Evolutionary conservation across 805 yeast species (phyloP), one percentile per base, ranked within the genome.

Genomic region (Kluyveromyces nonfermentans): DNA sequence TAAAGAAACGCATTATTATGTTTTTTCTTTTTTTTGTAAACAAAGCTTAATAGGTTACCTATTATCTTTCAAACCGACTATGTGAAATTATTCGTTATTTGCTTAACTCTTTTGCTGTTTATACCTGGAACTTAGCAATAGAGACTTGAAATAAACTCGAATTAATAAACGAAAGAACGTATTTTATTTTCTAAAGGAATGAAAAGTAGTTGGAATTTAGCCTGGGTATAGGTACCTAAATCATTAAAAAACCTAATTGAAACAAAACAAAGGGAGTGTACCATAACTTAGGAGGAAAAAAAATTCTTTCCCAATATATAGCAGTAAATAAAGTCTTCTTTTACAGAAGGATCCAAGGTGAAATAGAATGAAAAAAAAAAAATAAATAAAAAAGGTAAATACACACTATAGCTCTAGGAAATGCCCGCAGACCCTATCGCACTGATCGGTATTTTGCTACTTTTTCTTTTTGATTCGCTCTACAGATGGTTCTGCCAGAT

Each of bases 1-100:
- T 70, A 55, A 76, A 56, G 58, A 78, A 73, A 63, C 73, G 72
- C 80, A 75, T 76, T 21, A n/a, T n/a, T n/a, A n/a, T n/a, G n/a
- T 37, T 25, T 25, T 25, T 25, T 22, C 7, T 22, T 22, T 22
- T 22, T 4, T 4, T 14, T 47, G 8, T 18, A 17, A 21, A 37
- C 20, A 17, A 10, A 35, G 40, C 37, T 20, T 17, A 20, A 6
- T 14, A 10, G 12, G 30, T 25, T 25, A 10, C 12, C 28, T 25
- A 25, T 14, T 25, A 25, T 25, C 30, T 25, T 14, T 6, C 12
- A 4, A 25, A 25, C 30, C 30, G 30, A 25, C 12, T 25, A 10
- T 25, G 12, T n/a, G 12, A 25, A 25, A 10, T 25, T 25, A 25
- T 25, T 25, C 12, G 30, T 25, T 6, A 6, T n/a, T n/a, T n/a